Evolutionary conservation across 2,329 filamentous ascomycete species (phyloP).

Genomic region (Sporothrix mexicana): DNA sequence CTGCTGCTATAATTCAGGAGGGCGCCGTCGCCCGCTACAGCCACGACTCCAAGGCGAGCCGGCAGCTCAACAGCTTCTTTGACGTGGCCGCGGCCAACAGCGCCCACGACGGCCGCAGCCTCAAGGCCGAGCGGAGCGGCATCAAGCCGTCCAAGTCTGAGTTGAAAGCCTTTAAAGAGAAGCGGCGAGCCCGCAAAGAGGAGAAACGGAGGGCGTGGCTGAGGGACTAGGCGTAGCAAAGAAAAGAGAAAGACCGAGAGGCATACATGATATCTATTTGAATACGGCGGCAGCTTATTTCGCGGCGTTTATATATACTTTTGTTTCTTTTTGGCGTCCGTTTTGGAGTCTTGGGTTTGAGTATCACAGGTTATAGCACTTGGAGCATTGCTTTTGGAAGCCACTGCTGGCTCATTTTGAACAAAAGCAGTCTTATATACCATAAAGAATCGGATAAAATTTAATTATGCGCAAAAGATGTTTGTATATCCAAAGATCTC

Average conservation of each 20-base stretch:
- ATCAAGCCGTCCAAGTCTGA: slow-evolving; percentile 87
- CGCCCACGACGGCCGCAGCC: slow-evolving; percentile 83
- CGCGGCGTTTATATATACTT: not conserved
- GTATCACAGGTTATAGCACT: not conserved
- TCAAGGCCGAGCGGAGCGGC: slow-evolving; percentile 86
- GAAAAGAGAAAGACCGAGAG: not conserved
- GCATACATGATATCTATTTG: slow-evolving; percentile 13
- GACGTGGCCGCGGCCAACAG: slow-evolving; percentile 95
- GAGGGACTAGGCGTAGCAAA: slow-evolving; percentile 65
- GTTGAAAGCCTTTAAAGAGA: slow-evolving; percentile 89
- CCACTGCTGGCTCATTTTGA: too few species aligned
- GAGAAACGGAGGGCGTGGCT: slow-evolving; percentile 94
- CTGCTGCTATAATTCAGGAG: slow-evolving; percentile 76
- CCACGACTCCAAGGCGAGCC: slow-evolving; percentile 82
- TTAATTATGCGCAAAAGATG: too few species aligned
- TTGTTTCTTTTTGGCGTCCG: not conserved
- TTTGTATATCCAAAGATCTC: not conserved
- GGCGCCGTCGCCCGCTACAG: slow-evolving; percentile 71
- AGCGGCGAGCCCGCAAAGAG: slow-evolving; percentile 86
- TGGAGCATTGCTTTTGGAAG: not conserved
- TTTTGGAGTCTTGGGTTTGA: not conserved
- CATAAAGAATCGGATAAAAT: not conserved
- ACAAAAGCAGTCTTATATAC: too few species aligned
- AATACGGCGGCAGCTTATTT: not conserved
- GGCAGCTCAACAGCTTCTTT: slow-evolving; percentile 94